Base-by-base conservation (phyloP, 257 asterid species). In the Rauvolfia tetraphylla region DNA sequence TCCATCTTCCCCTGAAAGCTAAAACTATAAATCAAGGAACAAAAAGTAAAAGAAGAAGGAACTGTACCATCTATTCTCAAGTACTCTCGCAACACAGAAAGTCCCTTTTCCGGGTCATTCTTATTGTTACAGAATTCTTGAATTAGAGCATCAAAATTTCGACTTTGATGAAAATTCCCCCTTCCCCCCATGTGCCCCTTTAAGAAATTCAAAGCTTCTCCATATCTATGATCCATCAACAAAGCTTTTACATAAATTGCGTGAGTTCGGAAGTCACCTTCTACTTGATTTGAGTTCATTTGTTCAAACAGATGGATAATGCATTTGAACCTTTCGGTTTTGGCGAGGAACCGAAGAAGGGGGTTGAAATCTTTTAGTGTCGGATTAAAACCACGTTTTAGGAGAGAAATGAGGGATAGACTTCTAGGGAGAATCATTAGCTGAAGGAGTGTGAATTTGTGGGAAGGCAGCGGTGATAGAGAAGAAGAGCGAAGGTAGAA, bases 1-100 rank as follows among this genome's bases (percentile, higher is more conserved):
- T 87, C 89, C 89, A 89, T 86, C 79, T 74, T 85, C 78, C 89
- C 93, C 76, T 76, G 72, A 81, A 76, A 78, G 74, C 95, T 88
- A 67, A 90, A 84, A 78, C 82, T 79, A 74, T 75, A 74, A 82
- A 91, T 85, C 68, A 91, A 85, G 15, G 80, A 71, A 78, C 85
- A 81, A 69, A 89, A 83, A 27, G 97, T 86, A 62, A 80, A 87
- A 71, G 98, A 91, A 79, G 95, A 93, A 77, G 93, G 95, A 62
- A 82, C 68, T 69, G 75, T 49, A 17, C 83, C 85, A 56, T 66
- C 81, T 46, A 22, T 65, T 65, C 75, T 79, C 83, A 80, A 81
- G 54, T 79, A 73, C 76, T 87, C 86, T 82, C 78, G 84, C 72
- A 91, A 72, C 38, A 87, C 48, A 38, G 76, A 82, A 54, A 87